Percentiles rank a stretch among this genome's conserved stretches.
Evolutionary conservation across 2,329 filamentous ascomycete species (phyloP).

Genomic region (Fusarium avenaceum): DNA sequence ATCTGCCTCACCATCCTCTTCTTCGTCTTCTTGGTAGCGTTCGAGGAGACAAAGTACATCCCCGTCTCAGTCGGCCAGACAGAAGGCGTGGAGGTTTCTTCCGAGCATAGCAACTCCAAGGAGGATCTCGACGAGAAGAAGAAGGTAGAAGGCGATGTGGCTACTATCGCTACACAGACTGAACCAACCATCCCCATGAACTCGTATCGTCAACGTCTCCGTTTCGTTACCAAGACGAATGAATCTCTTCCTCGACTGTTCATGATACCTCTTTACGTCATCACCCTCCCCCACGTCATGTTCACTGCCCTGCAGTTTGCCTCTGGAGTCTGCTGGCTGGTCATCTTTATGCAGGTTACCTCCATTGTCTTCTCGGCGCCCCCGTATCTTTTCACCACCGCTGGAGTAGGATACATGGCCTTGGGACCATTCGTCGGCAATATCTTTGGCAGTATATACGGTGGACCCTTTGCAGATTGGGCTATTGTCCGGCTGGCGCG

Average conservation of each 20-base stretch:
- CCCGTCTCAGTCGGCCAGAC: slow-evolving; percentile 29
- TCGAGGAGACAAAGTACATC: slow-evolving; percentile 52
- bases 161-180: neutral
- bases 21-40: slow-evolving; percentile 41
- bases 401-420: slow-evolving; percentile 49
- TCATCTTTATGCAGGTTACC: slow-evolving; percentile 47
- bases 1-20: slow-evolving; percentile 44
- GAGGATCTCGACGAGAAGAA: slow-evolving; percentile 15
- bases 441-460: slow-evolving; percentile 56
- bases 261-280: slow-evolving; percentile 37
- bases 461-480: slow-evolving; percentile 57
- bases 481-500: slow-evolving; percentile 54
- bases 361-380: slow-evolving; percentile 55
- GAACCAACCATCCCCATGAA: slow-evolving; percentile 33
- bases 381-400: slow-evolving; percentile 49
- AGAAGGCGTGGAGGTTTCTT: neutral
- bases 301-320: slow-evolving; percentile 58
- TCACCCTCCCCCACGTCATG: slow-evolving; percentile 56
- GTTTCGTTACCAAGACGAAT: slow-evolving; percentile 36
- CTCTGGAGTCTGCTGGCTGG: slow-evolving; percentile 44
- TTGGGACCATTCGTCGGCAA: slow-evolving; percentile 55
- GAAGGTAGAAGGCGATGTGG: neutral
- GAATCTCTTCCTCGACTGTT: slow-evolving; percentile 38
- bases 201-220: slow-evolving; percentile 38
- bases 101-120: neutral